Evolutionary conservation across 495 filamentous ascomycete species (phyloP), one percentile per base, ranked within the genome.

Genomic region (Aspergillus incahuasiensis): DNA sequence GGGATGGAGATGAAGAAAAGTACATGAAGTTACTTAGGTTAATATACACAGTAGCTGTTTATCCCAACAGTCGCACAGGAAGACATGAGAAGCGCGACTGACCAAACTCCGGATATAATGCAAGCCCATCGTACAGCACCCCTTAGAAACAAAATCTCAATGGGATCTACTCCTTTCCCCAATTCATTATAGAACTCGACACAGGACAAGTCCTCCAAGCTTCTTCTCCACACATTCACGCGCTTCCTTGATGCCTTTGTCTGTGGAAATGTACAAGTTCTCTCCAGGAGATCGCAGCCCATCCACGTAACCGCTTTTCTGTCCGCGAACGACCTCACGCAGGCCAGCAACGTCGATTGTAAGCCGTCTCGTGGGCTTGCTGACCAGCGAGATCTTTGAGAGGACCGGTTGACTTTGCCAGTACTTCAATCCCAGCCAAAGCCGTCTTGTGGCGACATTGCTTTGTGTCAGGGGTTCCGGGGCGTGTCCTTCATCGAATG

Each of bases 341-440:
- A 97, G 66, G 11, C 80, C 80, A 42, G 68, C 52, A 19, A 85
- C 70, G 42, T 82, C 75, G 61, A 92, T 79, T 63, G 76, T 85
- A 48, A 95, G 76, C 61, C 82, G 70, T 62, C 87, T 80, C 64
- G 79, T 95, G 9, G 92, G 90, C 66, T 87, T 94, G 63, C 81
- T 86, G 43, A 95, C 75, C 72, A 91, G 71, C 25, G 61, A 60
- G 70, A 96, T 80, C 63, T 83, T 76, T 30, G 78, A 79, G 53
- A 98, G 65, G 47, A 98, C 94, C 3, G 95, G 89, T 67, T 88
- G 75, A 65, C 89, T 89, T 63, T 91, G 84, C 82, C 81, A 91
- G 77, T 98, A 98, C 76, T 97, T 97, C 63, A 97, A 71, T 8
- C 91, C 92, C 8, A 98, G 63, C 94, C 94, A 98, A 7, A 98